Evolutionary conservation across 306 rosid species (phyloP), one percentile per base, ranked within the genome.

Genomic region (Luffa acutangula): DNA sequence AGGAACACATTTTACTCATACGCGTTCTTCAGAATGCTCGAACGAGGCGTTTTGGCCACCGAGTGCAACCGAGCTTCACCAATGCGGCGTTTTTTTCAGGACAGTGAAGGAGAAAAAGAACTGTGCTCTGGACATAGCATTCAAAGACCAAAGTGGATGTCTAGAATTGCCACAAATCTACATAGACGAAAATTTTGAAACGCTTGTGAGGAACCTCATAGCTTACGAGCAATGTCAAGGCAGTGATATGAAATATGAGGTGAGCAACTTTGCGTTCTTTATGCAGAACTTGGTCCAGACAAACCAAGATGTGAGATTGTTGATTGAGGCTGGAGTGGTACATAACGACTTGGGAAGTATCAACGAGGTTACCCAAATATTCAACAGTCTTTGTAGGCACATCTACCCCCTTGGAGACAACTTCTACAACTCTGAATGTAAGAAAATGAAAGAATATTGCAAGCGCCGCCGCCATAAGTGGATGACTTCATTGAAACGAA

Each of bases 11-110:
- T 7, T 21, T 7, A 3, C 11, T 59, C 36, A 8, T 20, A 2
- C 13, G 6, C 80, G 14, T 59, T 86, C 62, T 82, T 72, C 21
- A 80, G 78, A 67, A 84, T 80, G 84, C 39, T 37, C 39, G 39
- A 4, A 37, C 39, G 31, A 25, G 31, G 4, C 63, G 36, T 9
- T 25, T 25, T 25, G 67, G 37, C 67, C 67, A 7, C 67, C 67
- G 17, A 60, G 1, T 33, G 67, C 67, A 7, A 33, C 39, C 6
- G 41, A 60, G 67, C 67, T 60, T 21, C 6, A 25, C 66, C 4
- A 60, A 8, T 57, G 33, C 13, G 62, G 62, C 31, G 4, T 57
- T 57, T 2, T 20, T 57, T 56, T 56, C 62, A n/a, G 8, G 33
- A 17, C 20, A 0, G 8, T 3, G 25, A 1, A 56, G 20, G 3